Evolutionary conservation across 371 early-diverging fungal genomes (phyloP), one percentile per base, ranked within the genome.

Genomic region (Mortierella sp.): DNA sequence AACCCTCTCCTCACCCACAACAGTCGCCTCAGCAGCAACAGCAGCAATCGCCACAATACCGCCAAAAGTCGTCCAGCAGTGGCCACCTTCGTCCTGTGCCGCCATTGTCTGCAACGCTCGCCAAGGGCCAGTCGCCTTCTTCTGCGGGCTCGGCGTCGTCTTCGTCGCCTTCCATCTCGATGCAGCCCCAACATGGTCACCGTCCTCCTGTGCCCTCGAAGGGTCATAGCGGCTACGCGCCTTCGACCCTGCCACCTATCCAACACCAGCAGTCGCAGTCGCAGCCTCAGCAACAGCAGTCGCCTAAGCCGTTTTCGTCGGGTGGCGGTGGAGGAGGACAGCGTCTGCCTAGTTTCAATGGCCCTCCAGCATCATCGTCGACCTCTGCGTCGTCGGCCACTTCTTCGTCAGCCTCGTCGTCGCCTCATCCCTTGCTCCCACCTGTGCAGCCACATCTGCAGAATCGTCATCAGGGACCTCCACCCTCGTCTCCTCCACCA

Each of bases 321-420:
- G 48, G 43, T 31, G n/a, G 43, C 43, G 6, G 43, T 40, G 43
- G 43, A 4, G 43, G 43, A 4, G 67, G 54, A 26, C 79, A 79
- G 53, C 70, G 79, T 48, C 26, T 73, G 37, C 78, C 64, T 16
- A 73, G 78, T 55, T 78, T 69, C 55, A 73, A 69, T 34, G 69
- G 55, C 6, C 37, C 76, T 70, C 31, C 40, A 28, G 11, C 75
- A n/a, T 37, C 75, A 34, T 37, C 71, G 34, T 40, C 75, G 51
- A 31, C 55, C n/a, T 14, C 69, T 19, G n/a, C n/a, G n/a, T 55
- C 75, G 69, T 6, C 50, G 26, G 37, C 55, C 24, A 4, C 16
- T 16, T 59, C 59, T 4, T 59, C 34, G 28, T 59, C 59, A 13
- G 37, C 28, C 4, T 19, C 75, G 14, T 51, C 71, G 34, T 54